Evolutionary conservation across 2,329 filamentous ascomycete genomes (phyloP).

Genomic region (Aureobasidium sp.): DNA sequence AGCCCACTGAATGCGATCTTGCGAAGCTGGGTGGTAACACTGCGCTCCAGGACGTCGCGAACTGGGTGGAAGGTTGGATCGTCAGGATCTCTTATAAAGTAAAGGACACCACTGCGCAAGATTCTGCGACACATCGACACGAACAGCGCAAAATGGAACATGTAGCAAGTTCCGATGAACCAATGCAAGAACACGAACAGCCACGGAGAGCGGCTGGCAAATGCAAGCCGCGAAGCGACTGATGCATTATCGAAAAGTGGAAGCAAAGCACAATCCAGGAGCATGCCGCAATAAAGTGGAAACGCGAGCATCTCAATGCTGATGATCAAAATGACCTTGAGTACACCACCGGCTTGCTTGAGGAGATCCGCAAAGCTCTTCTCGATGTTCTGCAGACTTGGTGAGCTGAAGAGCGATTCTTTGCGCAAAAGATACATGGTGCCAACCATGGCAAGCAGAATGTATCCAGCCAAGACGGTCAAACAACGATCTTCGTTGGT

Average conservation of each 20-base stretch:
- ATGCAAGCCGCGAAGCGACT: slow-evolving; percentile 67
- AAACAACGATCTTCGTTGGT: slow-evolving; percentile 51
- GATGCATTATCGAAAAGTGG: slow-evolving; percentile 82
- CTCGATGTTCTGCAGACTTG: slow-evolving; percentile 55
- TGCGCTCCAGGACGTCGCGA: slow-evolving; percentile 89
- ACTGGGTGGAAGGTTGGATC: slow-evolving; percentile 98
- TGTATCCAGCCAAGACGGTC: slow-evolving; percentile 76
- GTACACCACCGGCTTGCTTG: slow-evolving; percentile 88
- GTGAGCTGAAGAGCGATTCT: slow-evolving; percentile 58
- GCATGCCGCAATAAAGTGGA: slow-evolving; percentile 86
- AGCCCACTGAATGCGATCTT: slow-evolving; percentile 96
- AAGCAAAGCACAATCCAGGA: slow-evolving; percentile 81
- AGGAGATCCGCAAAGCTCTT: slow-evolving; percentile 73
- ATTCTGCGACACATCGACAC: slow-evolving; percentile 99
- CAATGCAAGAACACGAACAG: slow-evolving; percentile 96
- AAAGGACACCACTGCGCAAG: slow-evolving; percentile 88
- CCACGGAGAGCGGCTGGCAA: slow-evolving; percentile 70
- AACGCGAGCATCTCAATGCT: slow-evolving; percentile 99
- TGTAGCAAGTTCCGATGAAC: slow-evolving; percentile 98
- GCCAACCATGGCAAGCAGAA: slow-evolving; percentile 65
- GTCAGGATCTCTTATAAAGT: slow-evolving; percentile 96
- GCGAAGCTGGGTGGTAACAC: slow-evolving; percentile 81
- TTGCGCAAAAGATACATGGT: slow-evolving; percentile 73
- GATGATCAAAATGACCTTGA: slow-evolving; percentile 97
- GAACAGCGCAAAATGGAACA: slow-evolving; percentile 99